phyloP scores from a whole-genome alignment of 2,329 filamentous ascomycete species.

The Cladosporium sp. region DNA sequence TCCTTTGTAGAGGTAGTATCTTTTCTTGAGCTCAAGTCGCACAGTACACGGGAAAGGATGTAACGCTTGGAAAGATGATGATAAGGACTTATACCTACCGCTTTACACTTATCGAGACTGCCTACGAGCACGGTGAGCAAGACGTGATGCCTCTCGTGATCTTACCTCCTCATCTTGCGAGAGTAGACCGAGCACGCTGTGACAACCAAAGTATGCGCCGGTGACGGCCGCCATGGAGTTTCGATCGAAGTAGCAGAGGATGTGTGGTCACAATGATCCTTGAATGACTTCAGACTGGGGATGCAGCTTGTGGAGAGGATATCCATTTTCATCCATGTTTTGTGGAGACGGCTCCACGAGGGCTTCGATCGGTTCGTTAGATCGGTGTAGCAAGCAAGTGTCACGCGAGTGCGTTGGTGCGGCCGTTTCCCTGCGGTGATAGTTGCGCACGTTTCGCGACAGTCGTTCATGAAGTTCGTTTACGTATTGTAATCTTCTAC shows the following conservation, averaged over 20 bases:
- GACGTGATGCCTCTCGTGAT: too few species aligned
- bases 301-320: background rate
- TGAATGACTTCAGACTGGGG: slow-evolving; percentile 10
- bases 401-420: too few species aligned
- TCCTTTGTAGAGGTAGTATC: too few species aligned
- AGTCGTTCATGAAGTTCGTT: background rate
- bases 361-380: background rate
- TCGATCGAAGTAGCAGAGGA: background rate
- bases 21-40: too few species aligned
- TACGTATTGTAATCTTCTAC: background rate
- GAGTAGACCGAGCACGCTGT: background rate
- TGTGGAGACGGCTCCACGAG: background rate
- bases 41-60: background rate
- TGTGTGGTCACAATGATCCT: background rate
- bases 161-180: too few species aligned
- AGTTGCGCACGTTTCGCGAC: too few species aligned
- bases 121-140: too few species aligned
- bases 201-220: background rate
- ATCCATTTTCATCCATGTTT: background rate
- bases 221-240: background rate
- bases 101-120: background rate
- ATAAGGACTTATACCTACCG: background rate
- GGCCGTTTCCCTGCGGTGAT: too few species aligned
- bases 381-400: too few species aligned
- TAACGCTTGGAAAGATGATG: background rate